Percentiles rank a stretch among this genome's conserved stretches.
Evolutionary conservation across 2,329 filamentous ascomycete species (phyloP).

Genomic region (Microascus cirrosus): DNA sequence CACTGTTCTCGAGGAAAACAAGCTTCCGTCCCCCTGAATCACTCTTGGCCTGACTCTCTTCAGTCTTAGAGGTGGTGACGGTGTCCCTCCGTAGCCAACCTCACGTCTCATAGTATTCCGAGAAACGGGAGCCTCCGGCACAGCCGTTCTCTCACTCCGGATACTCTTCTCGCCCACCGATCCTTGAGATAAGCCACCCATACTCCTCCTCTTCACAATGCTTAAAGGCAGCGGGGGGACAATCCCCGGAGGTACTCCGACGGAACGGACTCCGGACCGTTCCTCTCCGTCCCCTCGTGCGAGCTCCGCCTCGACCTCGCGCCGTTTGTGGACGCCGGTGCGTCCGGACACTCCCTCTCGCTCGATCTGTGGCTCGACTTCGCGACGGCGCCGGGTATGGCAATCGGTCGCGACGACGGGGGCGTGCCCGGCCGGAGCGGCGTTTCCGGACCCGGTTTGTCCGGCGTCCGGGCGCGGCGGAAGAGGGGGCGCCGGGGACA

Average conservation of each 20-base stretch:
- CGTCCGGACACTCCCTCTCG: neutral
- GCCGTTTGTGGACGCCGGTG: too few species aligned
- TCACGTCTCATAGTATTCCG: neutral
- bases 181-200: neutral
- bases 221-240: neutral
- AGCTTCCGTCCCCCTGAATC: neutral
- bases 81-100: neutral
- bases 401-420: neutral
- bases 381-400: neutral
- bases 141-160: neutral
- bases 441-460: neutral
- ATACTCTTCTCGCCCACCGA: neutral
- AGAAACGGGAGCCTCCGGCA: neutral
- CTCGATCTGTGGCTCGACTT: neutral
- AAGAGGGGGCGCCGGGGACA: neutral
- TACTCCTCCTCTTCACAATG: neutral
- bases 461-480: neutral
- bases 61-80: constrained; percentile 1
- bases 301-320: neutral
- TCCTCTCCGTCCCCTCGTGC: neutral
- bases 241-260: neutral
- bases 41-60: neutral
- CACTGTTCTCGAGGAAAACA: neutral
- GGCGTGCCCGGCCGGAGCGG: neutral
- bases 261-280: neutral